Evolutionary conservation across 495 filamentous ascomycete genomes (phyloP).

Genomic region (Cercophora newfieldiana): DNA sequence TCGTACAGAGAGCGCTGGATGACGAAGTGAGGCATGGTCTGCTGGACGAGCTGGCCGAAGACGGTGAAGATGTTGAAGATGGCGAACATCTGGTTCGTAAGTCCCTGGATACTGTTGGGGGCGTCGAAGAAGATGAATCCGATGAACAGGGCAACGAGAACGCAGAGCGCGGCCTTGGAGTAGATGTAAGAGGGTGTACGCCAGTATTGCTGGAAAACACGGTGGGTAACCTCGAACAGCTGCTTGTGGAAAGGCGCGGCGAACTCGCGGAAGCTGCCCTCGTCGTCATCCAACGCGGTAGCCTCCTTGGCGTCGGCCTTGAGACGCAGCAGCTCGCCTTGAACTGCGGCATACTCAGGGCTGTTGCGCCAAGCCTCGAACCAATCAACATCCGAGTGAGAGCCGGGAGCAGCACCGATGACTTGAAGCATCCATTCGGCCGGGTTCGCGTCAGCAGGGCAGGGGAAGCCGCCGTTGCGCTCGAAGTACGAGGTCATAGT

Average conservation of each 20-base stretch:
- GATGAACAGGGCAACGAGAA: conserved; percentile 69
- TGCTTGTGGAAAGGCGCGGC: conserved; percentile 58
- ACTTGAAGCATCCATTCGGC: conserved; percentile 97
- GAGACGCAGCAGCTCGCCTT: conserved; percentile 67
- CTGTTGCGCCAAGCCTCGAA: conserved; percentile 74
- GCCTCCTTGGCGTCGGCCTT: conserved; percentile 59
- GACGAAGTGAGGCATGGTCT: conserved; percentile 85
- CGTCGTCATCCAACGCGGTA: conserved; percentile 31
- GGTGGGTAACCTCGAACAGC: conserved; percentile 52
- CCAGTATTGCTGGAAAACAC: conserved; percentile 90
- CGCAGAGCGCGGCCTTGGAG: conserved; percentile 62
- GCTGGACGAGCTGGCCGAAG: conserved; percentile 72
- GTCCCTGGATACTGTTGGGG: conserved; percentile 67
- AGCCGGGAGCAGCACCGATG: conserved; percentile 88
- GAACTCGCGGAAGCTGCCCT: conserved; percentile 52
- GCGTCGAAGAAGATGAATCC: conserved; percentile 85
- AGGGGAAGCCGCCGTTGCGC: conserved; percentile 69
- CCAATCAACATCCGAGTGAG: conserved; percentile 77
- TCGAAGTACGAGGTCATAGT: conserved; percentile 79
- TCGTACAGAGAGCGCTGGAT: conserved; percentile 80
- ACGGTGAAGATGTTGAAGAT: conserved; percentile 82
- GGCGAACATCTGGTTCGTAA: conserved; percentile 85
- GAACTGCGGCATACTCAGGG: conserved; percentile 66
- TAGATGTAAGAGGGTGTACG: conserved; percentile 85
- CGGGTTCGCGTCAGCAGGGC: conserved; percentile 77